Evolutionary conservation across 768 basidiomycete species (phyloP), one percentile per base, ranked within the genome.

Genomic region (Candolleomyces eurysporus): DNA sequence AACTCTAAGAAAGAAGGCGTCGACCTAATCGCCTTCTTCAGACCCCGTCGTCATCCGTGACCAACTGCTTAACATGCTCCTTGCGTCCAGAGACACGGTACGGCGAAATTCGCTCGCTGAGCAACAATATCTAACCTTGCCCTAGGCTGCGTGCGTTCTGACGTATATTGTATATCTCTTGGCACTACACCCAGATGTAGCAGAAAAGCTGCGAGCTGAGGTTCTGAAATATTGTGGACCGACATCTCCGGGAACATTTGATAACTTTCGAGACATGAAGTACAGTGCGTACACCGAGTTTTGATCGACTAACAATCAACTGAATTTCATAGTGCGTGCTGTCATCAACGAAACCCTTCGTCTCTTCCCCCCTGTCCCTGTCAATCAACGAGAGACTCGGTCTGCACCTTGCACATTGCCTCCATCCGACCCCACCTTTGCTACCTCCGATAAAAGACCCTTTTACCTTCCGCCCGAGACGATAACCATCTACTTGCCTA

Each of bases 31-130:
- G 42, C 57, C 14, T 16, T 54, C 56, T 56, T 17, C 66, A 92
- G 91, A 92, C 68, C 74, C 74, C 11, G 76, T 82, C 8, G 70
- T 86, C 48, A 89, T 94, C 58, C 84, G 89, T 21, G 90, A 93
- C 73, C 89, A 94, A 64, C 72, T 93, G 13, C 78, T 93, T 52
- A 93, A 85, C 67, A 85, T 92, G 71, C 75, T 94, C 2, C 76
- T 93, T 11, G 92, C 92, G 5, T 82, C 89, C 22, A 75, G 92
- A 58, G 92, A 94, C 73, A 92, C 92, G 40, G 89, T 89, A 48
- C 51, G 48, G 4, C 42, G 16, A 13, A 46, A 36, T 26, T 19
- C 31, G 43, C 60, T 49, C 40, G 30, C 13, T 17, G 10, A 57
- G 26, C 11, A 31, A 57, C 42, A 21, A 40, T 46, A 19, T 21